Conservation (phyloP, 805 yeast genomes). For the Myxozyma geophila region DNA sequence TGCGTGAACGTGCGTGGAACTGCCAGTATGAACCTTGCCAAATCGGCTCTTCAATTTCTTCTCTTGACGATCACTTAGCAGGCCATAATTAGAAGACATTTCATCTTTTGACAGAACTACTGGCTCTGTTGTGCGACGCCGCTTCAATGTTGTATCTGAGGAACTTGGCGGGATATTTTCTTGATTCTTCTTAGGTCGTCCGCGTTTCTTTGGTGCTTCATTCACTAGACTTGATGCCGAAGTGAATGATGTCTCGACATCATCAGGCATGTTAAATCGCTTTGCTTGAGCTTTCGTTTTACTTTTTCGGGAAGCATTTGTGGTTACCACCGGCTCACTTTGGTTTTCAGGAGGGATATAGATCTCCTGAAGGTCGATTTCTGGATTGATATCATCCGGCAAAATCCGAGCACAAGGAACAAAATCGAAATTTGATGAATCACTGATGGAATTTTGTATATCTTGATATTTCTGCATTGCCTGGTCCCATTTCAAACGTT, state of each 20-base stretch:
- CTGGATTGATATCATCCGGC: slow-evolving; percentile 62
- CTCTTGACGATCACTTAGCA: slow-evolving; percentile 18
- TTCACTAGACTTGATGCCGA: slow-evolving; percentile 22
- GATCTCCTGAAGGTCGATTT: slow-evolving; percentile 59
- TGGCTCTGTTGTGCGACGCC: background rate
- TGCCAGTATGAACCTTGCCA: background rate
- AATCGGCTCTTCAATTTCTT: slow-evolving; percentile 8
- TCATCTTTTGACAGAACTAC: slow-evolving; percentile 18
- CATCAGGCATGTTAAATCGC: slow-evolving; percentile 37
- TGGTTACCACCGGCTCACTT: slow-evolving; percentile 37
- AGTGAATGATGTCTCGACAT: slow-evolving; percentile 30
- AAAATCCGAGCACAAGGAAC: slow-evolving; percentile 60
- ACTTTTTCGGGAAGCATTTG: slow-evolving; percentile 13
- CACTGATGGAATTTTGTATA: slow-evolving; percentile 59
- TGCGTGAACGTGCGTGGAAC: background rate
- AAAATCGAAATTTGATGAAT: slow-evolving; percentile 54
- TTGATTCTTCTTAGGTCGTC: slow-evolving; percentile 14
- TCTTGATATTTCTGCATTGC: slow-evolving; percentile 83
- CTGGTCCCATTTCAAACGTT: slow-evolving; percentile 74
- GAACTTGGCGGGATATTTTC: slow-evolving; percentile 2
- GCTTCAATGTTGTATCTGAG: background rate
- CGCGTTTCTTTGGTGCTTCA: slow-evolving; percentile 10
- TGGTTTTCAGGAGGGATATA: slow-evolving; percentile 73
- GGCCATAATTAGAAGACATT: slow-evolving; percentile 18
- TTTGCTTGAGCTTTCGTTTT: slow-evolving; percentile 18